phyloP scores from a whole-genome alignment of 306 rosid genomes.

The Begonia fuchsioides region DNA sequence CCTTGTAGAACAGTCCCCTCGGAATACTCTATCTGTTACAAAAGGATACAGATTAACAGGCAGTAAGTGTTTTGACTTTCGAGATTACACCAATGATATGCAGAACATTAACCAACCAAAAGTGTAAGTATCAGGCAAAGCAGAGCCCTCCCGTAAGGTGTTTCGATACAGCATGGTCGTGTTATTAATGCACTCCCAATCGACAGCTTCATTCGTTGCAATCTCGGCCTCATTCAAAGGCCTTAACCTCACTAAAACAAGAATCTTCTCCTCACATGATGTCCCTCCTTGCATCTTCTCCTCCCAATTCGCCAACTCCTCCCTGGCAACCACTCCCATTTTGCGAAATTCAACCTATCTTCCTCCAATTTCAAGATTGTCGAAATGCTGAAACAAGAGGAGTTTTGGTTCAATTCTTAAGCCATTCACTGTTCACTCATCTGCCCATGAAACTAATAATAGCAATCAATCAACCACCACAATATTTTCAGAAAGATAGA shows the following conservation, averaged over 20 bases:
- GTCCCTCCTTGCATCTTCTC: constrained; percentile 27
- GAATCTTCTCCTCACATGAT: constrained; percentile 70
- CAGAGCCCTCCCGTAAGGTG: constrained; percentile 64
- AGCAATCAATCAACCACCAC: no score
- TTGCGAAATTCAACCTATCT: neutral
- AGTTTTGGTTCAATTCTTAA: no score
- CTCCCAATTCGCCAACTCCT: constrained; percentile 22
- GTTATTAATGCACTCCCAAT: constrained; percentile 90
- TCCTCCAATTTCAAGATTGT: no score
- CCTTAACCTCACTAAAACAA: constrained; percentile 66
- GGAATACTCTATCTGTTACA: constrained; percentile 59
- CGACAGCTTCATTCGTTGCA: constrained; percentile 47
- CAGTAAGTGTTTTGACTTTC: no score
- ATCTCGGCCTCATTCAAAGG: constrained; percentile 68
- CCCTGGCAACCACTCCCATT: constrained; percentile 77
- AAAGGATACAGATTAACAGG: neutral
- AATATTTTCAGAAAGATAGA: no score
- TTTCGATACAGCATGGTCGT: constrained; percentile 69
- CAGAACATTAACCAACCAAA: constrained; percentile 41
- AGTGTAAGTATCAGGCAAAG: constrained; percentile 68
- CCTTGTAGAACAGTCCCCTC: constrained; percentile 56
- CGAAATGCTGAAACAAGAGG: no score
- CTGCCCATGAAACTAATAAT: no score
- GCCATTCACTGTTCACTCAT: no score
- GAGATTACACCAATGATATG: no score